These are phyloP conservation scores for Auricularia auricula-judae DNA, from an alignment of 768 basidiomycete species.

Conservation along the genomic window DNA sequence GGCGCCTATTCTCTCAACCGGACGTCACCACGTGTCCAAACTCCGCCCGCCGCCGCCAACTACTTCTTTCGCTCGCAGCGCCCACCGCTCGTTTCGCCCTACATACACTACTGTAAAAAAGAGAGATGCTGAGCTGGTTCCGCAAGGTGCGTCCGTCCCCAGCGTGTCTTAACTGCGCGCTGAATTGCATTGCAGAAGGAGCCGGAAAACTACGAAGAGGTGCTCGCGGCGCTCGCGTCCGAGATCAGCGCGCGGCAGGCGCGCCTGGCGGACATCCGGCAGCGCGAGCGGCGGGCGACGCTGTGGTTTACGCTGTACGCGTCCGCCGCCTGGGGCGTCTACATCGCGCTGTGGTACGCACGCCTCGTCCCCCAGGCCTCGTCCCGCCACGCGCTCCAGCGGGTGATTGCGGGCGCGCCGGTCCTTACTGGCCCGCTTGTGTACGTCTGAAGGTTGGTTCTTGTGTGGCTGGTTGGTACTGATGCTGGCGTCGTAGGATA, in stretches of 20 bases:
- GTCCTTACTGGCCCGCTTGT: constrained; percentile 66
- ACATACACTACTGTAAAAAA: too few species aligned
- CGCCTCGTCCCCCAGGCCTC: constrained; percentile 37
- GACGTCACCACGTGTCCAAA: too few species aligned
- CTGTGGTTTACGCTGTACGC: constrained; percentile 71
- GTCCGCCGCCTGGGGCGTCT: constrained; percentile 32
- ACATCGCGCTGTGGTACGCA: constrained; percentile 66
- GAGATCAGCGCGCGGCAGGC: constrained; percentile 67
- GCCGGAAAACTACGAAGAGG: constrained; percentile 68
- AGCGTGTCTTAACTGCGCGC: too few species aligned
- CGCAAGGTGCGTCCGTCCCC: too few species aligned
- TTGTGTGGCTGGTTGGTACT: neutral
- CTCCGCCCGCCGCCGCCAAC: too few species aligned
- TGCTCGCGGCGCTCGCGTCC: constrained; percentile 52
- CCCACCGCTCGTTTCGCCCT: too few species aligned
- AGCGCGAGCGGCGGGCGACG: constrained; percentile 71
- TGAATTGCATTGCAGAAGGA: neutral
- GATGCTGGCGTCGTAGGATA: constrained; percentile 30
- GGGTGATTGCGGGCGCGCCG: constrained; percentile 28
- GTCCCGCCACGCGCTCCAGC: constrained; percentile 33
- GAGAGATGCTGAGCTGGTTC: too few species aligned
- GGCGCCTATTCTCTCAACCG: too few species aligned
- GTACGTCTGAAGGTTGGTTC: constrained; percentile 34
- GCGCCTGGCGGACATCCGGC: constrained; percentile 69
- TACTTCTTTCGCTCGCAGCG: too few species aligned